Evolutionary conservation across 129 eudicot species (phyloP), one percentile per base, ranked within the genome.

Genomic region (Mikania micrantha): DNA sequence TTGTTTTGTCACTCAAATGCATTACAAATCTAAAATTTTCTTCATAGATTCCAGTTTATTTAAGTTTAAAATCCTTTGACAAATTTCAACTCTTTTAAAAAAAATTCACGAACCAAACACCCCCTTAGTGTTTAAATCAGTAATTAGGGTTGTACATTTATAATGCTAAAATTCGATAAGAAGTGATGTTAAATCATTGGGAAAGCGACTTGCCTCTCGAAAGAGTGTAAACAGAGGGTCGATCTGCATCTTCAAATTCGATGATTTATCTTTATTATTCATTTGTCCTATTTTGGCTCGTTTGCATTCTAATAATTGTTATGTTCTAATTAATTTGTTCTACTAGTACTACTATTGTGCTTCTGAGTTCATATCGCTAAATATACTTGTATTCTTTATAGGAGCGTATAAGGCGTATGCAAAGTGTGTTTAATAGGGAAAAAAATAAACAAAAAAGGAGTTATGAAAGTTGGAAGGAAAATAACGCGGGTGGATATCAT

Each of bases 381-480:
- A n/a, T 13, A 10, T 45, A 39, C 62, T 7, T 9, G 9, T 48
- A 16, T 11, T 40, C 9, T 74, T 72, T 53, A 16, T 59, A 92
- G 98, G 98, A 88, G 74, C 91, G 96, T 4, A 84, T 91, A 41
- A 82, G 96, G 66, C 88, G 98, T 27, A 92, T 92, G 96, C 98
- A 88, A 60, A 88, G 91, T 69, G 94, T 85, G 53, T 92, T 92
- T 64, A 88, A 92, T 69, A 83, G 95, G 63, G 96, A 86, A 71
- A 85, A 84, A 79, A 88, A 75, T 77, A 92, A 86, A 60, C 73
- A 73, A 50, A 86, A 77, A 64, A 88, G 83, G 78, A 73, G 83
- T 20, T 85, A 85, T 34, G 96, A 92, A 79, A 92, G 91, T 77
- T 88, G 96, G 98, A 77, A 45, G 66, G 87, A 88, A 83, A 56